These are phyloP conservation scores for Elsinoe australis DNA, from an alignment of 2,329 filamentous ascomycete genomes.

Conservation along the genomic window DNA sequence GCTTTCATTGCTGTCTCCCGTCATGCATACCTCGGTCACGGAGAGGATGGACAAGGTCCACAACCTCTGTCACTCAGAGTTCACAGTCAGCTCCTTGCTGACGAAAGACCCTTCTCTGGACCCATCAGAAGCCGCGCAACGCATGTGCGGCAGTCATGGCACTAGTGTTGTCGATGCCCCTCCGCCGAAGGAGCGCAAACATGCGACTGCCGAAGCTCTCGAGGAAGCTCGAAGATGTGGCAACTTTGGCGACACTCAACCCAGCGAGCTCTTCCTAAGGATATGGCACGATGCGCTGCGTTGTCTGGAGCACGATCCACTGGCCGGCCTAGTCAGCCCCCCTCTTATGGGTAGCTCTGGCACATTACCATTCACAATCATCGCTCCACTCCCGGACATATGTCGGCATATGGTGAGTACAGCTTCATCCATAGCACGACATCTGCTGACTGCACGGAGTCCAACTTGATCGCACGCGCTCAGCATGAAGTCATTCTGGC, in stretches of 20 bases:
- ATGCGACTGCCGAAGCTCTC: conserved; percentile 38
- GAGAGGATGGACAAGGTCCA: conserved; percentile 43
- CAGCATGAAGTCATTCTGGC: conserved; percentile 65
- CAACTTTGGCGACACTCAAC: conserved; percentile 55
- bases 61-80: conserved; percentile 44
- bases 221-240: conserved; percentile 54
- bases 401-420: conserved; percentile 53
- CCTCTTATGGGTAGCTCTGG: conserved; percentile 55
- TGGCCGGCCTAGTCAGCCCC: conserved; percentile 50
- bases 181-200: neutral
- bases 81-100: conserved; percentile 53
- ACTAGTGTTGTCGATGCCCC: neutral
- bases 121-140: conserved; percentile 49
- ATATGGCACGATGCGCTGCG: conserved; percentile 60
- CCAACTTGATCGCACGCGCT: conserved; percentile 66
- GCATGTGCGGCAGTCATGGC: conserved; percentile 40
- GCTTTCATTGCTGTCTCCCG: no score
- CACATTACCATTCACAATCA: conserved; percentile 59
- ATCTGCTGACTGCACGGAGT: conserved; percentile 27
- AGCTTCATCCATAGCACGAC: neutral
- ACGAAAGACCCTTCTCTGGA: conserved; percentile 47
- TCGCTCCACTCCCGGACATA: conserved; percentile 63
- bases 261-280: conserved; percentile 60
- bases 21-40: no score
- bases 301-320: conserved; percentile 46